Base-by-base conservation (phyloP, 2,329 filamentous ascomycete species). In the Xylaria sp. region DNA sequence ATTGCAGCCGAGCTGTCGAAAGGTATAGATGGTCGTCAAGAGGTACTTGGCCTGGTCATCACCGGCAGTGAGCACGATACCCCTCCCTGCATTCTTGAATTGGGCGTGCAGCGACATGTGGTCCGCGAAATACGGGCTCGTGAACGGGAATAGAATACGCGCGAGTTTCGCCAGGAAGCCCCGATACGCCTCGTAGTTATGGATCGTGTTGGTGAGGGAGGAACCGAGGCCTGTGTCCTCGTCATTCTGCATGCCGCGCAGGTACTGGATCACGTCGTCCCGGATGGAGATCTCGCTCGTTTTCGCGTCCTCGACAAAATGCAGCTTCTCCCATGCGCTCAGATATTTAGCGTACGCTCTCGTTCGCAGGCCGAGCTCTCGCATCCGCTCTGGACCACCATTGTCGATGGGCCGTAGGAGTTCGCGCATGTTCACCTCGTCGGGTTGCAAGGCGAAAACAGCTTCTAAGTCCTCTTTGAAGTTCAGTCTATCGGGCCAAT, bases 31-130 rank as follows among this genome's bases (percentile, higher is more conserved):
- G 1, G 80, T 81, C 3, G 82, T 83, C 18, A 84, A 69, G 4
- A 85, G 75, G 69, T 80, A 84, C 0, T 77, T 75, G 3, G 81
- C 81, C 68, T 84, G 83, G 16, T 78, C 75, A 64, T 84, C 80
- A 4, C 82, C 82, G 16, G 81, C 82, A 0, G 82, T 82, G 21
- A 84, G 79, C 2, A 84, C 83, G 53, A 84, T 80, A 8, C 82
- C 82, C 9, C 79, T 75, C 0, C 82, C 82, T 5, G 79, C 82
- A 51, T 78, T 78, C 71, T 82, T 80, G 69, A 82, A 78, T 59
- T 82, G 79, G 1, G 80, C 74, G 65, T 82, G 82, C 2, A 84
- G 73, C 5, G 79, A 79, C 79, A 83, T 82, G 65, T 83, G 82
- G 65, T 84, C 81, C 2, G 80, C 74, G 72, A 82, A 83, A 63